Conservation (phyloP, 768 basidiomycete genomes). For the Trametes meyenii region DNA sequence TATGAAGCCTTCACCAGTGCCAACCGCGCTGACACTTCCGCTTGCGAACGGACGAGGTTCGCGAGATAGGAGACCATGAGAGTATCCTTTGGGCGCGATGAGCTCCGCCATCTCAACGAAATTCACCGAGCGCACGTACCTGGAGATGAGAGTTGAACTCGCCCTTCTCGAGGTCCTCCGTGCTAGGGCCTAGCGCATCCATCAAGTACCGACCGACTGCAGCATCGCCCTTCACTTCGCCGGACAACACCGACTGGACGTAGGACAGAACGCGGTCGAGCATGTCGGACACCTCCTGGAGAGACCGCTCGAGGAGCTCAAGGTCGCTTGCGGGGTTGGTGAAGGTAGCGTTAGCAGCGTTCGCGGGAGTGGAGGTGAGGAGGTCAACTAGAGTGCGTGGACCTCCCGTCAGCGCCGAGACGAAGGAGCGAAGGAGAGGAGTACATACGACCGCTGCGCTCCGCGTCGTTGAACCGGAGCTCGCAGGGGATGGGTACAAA, state of each 20-base stretch:
- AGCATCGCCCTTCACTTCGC: constrained; percentile 78
- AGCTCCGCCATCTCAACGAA: constrained; percentile 15
- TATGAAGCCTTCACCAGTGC: constrained; percentile 65
- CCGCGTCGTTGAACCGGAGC: constrained; percentile 79
- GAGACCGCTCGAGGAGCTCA: constrained; percentile 73
- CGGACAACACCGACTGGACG: constrained; percentile 77
- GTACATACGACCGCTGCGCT: constrained; percentile 83
- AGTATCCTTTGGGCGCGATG: constrained; percentile 61
- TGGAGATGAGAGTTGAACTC: constrained; percentile 79
- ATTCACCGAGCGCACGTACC: constrained; percentile 40
- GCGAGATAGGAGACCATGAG: constrained; percentile 95
- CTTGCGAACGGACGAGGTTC: constrained; percentile 90
- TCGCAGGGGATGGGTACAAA: constrained; percentile 92
- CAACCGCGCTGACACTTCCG: constrained; percentile 87
- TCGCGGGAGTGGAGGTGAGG: constrained; percentile 49
- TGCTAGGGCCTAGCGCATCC: constrained; percentile 77
- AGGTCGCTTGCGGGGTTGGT: constrained; percentile 68
- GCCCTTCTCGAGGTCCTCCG: constrained; percentile 69
- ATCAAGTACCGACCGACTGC: constrained; percentile 90
- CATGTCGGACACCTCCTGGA: constrained; percentile 71
- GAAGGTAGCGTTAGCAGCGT: constrained; percentile 39
- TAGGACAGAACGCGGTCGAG: constrained; percentile 86
- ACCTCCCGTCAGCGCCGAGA: background rate
- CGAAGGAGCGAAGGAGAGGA: background rate
- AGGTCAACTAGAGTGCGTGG: constrained; percentile 66